Evolutionary conservation across 1,284 basidiomycete species (phyloP), one percentile per base, ranked within the genome.

Genomic region (Volvariella surrecta): DNA sequence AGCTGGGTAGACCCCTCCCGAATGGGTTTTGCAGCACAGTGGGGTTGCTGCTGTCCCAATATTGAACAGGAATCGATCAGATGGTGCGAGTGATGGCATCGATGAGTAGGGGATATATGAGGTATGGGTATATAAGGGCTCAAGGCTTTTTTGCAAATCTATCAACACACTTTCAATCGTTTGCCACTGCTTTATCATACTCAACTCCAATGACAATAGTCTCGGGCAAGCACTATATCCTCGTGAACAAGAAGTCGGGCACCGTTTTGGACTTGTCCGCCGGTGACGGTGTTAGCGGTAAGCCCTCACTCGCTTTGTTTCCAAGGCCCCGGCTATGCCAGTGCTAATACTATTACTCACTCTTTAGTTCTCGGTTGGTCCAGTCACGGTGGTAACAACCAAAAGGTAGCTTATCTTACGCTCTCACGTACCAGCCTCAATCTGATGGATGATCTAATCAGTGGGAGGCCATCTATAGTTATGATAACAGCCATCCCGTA

Each of bases 261-360:
- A 59, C 53, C 6, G 53, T 40, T 8, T 44, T 59, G 8, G 57
- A 59, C 44, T 50, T 56, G 16, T 54, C 53, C 32, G 52, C 49
- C 34, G 47, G 48, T 3, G 55, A 59, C 34, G 39, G 38, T 18
- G 34, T 35, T 16, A 7, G 7, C 15, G n/a, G 34, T 19, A n/a
- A n/a, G 18, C 8, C 15, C 6, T 35, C 34, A 6, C 18, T 35
- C 18, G n/a, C n/a, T 35, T 16, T 15, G 15, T 19, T 6, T 7
- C n/a, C 34, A n/a, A 28, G 6, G 24, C 11, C 11, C n/a, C n/a
- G n/a, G 24, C 24, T 11, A 6, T 28, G 6, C 6, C 11, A 6
- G 24, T 28, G 24, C 24, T 28, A 28, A 28, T 35, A 6, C 7
- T 35, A 4, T 35, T 35, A 35, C 13, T n/a, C 6, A 19, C 34